phyloP scores from a whole-genome alignment of 2,329 filamentous ascomycete genomes.

The Cercospora sojina region DNA sequence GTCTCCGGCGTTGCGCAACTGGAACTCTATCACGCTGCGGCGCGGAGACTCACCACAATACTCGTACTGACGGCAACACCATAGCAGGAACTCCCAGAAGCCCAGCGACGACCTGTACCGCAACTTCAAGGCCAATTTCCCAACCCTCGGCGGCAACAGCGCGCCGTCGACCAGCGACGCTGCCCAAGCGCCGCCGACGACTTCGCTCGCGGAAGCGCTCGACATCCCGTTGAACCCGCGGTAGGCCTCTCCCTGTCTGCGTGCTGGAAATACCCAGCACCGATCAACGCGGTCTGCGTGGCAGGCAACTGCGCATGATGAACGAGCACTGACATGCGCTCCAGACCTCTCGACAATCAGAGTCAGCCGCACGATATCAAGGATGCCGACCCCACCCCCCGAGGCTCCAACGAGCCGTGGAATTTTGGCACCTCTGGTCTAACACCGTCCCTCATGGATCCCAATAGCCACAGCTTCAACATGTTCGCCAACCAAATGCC shows the following conservation, averaged over 20 bases:
- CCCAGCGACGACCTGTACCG: slow-evolving; percentile 80
- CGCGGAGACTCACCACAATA: not conserved
- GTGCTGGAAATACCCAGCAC: slow-evolving; percentile 15
- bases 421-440: slow-evolving; percentile 56
- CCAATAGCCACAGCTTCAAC: slow-evolving; percentile 77
- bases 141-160: slow-evolving; percentile 58
- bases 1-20: slow-evolving; percentile 26
- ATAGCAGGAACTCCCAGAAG: slow-evolving; percentile 67
- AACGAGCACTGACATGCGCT: slow-evolving; percentile 24
- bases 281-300: slow-evolving; percentile 24
- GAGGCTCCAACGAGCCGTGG: slow-evolving; percentile 77
- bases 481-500: slow-evolving; percentile 75
- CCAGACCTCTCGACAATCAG: slow-evolving; percentile 27
- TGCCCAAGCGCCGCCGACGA: slow-evolving; percentile 45
- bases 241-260: slow-evolving; percentile 40
- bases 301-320: slow-evolving; percentile 23
- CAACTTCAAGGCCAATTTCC: slow-evolving; percentile 80
- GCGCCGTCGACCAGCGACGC: slow-evolving; percentile 37
- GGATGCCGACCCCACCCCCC: slow-evolving; percentile 79
- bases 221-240: slow-evolving; percentile 46
- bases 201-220: slow-evolving; percentile 46
- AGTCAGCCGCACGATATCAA: slow-evolving; percentile 50
- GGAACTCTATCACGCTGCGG: slow-evolving; percentile 24
- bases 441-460: slow-evolving; percentile 84
- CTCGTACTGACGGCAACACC: slow-evolving; percentile 17